Evolutionary conservation across 2,329 filamentous ascomycete genomes (phyloP).

Genomic region (Cytospora schulzeri): DNA sequence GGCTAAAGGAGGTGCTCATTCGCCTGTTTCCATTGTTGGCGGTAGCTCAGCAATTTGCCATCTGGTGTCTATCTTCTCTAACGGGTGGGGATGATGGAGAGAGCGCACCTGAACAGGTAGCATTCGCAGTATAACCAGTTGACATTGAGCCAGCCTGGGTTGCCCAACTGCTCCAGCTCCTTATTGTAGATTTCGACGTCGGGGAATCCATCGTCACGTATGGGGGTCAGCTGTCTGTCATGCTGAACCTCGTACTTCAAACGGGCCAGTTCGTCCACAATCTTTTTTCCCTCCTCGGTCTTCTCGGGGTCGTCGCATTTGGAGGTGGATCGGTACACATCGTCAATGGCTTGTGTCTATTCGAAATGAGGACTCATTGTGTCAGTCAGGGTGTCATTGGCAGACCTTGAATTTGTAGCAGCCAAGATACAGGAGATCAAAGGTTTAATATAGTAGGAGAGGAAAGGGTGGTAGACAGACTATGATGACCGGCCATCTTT

Average conservation of each 20-base stretch:
- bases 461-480: constrained; percentile 54
- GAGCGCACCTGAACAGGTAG: constrained; percentile 77
- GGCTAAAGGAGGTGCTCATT: constrained; percentile 75
- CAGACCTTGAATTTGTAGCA: neutral
- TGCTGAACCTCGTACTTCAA: constrained; percentile 97
- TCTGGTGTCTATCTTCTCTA: neutral
- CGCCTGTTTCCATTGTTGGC: constrained; percentile 52
- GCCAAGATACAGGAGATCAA: neutral
- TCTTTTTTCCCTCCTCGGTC: constrained; percentile 78
- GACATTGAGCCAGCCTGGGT: constrained; percentile 78
- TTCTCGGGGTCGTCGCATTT: constrained; percentile 63
- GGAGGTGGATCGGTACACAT: constrained; percentile 77
- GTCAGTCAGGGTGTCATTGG: neutral
- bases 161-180: constrained; percentile 74
- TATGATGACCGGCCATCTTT: constrained; percentile 92
- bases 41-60: constrained; percentile 19
- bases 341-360: constrained; percentile 89
- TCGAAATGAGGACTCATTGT: neutral
- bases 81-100: neutral
- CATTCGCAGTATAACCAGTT: constrained; percentile 93
- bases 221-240: constrained; percentile 73
- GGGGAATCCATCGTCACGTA: constrained; percentile 73
- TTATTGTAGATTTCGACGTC: constrained; percentile 84
- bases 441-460: neutral
- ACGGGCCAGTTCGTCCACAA: constrained; percentile 75